These are phyloP conservation scores for Endoconidiophora laricicola DNA, from an alignment of 2,329 filamentous ascomycete genomes.

Conservation along the genomic window DNA sequence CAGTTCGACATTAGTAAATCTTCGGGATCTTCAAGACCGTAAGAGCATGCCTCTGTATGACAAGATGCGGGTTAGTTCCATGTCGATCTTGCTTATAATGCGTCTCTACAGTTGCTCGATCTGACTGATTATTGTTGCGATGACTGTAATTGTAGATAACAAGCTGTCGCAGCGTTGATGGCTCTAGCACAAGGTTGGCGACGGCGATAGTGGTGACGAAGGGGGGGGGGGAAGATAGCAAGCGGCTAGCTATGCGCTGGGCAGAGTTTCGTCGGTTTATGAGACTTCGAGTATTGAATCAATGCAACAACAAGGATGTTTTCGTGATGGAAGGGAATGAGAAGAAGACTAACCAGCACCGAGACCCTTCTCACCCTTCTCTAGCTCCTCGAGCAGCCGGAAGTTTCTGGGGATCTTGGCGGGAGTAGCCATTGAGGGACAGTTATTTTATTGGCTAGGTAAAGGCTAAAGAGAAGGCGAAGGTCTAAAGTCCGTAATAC, in stretches of 20 bases:
- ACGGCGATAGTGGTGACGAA: too few species aligned
- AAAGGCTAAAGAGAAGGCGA: not conserved
- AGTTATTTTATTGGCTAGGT: not conserved
- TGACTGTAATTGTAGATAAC: not conserved
- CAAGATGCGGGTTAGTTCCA: not conserved
- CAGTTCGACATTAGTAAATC: conserved; percentile 96
- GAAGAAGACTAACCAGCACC: conserved; percentile 51
- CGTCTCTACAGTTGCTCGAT: too few species aligned
- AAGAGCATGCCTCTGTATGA: conserved; percentile 78
- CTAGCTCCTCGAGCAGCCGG: conserved; percentile 86
- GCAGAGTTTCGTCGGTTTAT: too few species aligned
- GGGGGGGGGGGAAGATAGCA: too few species aligned
- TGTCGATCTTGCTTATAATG: too few species aligned
- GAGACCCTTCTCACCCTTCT: conserved; percentile 96
- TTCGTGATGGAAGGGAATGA: not conserved
- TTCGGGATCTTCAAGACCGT: conserved; percentile 83
- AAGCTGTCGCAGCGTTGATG: not conserved
- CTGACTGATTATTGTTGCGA: too few species aligned
- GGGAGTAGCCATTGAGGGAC: conserved; percentile 20
- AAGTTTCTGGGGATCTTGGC: conserved; percentile 82
- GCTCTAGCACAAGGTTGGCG: too few species aligned
- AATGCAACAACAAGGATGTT: not conserved
- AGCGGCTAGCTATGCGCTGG: too few species aligned
- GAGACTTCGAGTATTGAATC: too few species aligned
- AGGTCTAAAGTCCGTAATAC: not conserved